phyloP scores from a whole-genome alignment of 768 basidiomycete species.

The Phylloporus scabripes region DNA sequence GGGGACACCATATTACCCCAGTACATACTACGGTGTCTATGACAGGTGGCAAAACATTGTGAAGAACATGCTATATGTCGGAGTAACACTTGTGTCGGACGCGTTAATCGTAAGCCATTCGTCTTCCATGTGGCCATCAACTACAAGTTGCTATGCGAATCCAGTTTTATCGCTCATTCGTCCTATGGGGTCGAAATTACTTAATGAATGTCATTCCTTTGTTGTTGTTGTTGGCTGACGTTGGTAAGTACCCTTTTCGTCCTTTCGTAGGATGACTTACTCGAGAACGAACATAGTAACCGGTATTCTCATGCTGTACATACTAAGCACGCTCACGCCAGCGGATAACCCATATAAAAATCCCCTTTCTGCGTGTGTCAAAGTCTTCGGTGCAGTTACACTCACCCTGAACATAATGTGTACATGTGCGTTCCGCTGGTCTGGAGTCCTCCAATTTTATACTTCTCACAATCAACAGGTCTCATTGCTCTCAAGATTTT shows the following conservation, averaged over 20 bases:
- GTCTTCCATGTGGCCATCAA: background rate
- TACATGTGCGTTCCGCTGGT: background rate
- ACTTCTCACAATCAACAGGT: background rate
- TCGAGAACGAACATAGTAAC: background rate
- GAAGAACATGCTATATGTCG: background rate
- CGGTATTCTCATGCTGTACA: constrained; percentile 1
- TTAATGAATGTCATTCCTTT: background rate
- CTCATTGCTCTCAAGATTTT: background rate
- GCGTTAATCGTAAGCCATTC: background rate
- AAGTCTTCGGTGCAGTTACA: background rate
- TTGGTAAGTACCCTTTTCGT: background rate
- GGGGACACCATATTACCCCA: background rate
- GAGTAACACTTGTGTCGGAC: background rate
- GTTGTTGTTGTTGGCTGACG: background rate
- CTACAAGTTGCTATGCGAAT: background rate
- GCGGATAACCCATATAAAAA: background rate
- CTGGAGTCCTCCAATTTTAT: background rate
- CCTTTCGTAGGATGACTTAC: background rate
- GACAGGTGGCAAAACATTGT: constrained; percentile 1
- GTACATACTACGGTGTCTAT: background rate
- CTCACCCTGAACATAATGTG: background rate
- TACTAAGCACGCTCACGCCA: background rate
- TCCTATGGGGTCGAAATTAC: background rate
- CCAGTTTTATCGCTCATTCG: constrained; percentile 1
- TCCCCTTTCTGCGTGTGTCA: background rate